Percentiles rank a stretch among this genome's conserved stretches.
Evolutionary conservation across 768 basidiomycete species (phyloP).

Genomic region (Hygrocybe punicea): DNA sequence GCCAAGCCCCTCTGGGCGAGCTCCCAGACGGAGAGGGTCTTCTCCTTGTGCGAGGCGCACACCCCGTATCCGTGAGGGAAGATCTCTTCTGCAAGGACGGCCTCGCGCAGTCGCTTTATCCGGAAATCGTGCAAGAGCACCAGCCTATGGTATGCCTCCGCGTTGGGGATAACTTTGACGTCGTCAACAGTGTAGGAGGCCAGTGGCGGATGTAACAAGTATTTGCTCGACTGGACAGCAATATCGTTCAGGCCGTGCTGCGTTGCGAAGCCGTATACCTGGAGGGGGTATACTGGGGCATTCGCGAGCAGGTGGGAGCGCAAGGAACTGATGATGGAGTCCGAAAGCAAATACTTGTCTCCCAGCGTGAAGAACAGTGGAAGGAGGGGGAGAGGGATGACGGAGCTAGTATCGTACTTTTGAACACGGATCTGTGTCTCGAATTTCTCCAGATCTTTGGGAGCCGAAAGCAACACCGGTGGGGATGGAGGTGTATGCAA

Average conservation of each 20-base stretch:
- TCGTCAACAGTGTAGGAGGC: constrained; percentile 51
- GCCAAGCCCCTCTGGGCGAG: constrained; percentile 33
- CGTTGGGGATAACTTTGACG: constrained; percentile 52
- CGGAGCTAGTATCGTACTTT: constrained; percentile 41
- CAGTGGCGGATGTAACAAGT: constrained; percentile 49
- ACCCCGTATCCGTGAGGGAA: constrained; percentile 72
- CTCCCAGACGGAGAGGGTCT: constrained; percentile 48
- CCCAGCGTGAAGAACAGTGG: constrained; percentile 52
- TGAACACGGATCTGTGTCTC: constrained; percentile 26
- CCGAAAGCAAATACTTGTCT: constrained; percentile 64
- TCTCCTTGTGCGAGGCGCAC: constrained; percentile 50
- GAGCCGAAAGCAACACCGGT: constrained; percentile 33
- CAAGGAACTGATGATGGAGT: constrained; percentile 42
- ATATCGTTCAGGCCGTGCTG: constrained; percentile 42
- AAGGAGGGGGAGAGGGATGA: constrained; percentile 66
- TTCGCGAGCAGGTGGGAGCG: constrained; percentile 54
- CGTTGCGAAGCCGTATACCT: constrained; percentile 58
- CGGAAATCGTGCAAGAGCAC: constrained; percentile 57
- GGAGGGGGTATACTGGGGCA: constrained; percentile 48
- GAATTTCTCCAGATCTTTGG: constrained; percentile 28
- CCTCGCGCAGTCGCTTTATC: constrained; percentile 47
- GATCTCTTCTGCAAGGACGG: constrained; percentile 56
- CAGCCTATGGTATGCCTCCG: constrained; percentile 61
- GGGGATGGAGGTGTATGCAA: constrained; percentile 53
- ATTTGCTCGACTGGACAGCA: constrained; percentile 57